Base-by-base conservation (phyloP, 73 alveolate species). In the Paraurostyla sp. region DNA sequence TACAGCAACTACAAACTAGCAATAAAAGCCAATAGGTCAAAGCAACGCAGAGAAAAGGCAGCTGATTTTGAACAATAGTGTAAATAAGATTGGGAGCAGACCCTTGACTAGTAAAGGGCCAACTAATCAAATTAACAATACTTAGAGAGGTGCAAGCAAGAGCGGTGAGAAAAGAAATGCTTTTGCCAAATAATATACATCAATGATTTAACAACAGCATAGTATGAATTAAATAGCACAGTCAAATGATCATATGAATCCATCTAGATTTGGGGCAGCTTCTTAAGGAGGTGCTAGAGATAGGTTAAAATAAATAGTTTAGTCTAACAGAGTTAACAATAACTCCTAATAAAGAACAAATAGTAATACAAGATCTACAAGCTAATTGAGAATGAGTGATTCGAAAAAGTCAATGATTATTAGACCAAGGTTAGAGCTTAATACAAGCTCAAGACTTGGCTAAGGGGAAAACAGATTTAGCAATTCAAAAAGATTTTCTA, bases 401-500 rank as follows among this genome's bases (percentile, higher is more conserved):
- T 13, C 86, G 1, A 22, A 48, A 25, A 23, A 9, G 29, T 73
- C 86, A 25, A 45, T 48, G 13, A 50, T 27, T 45, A 25, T 27
- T 16, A 49, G 33, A 46, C 65, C 71, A 42, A 30, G 25, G 33
- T 11, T 73, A 11, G 51, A 73, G 6, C 20, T 73, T 6, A 45
- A 65, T 35, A 65, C 7, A 15, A 65, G 82, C 41, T 1, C 56
- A 16, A 65, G 58, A 38, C 41, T 38, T 65, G 82, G 43, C 0
- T 30, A 65, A 38, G 13, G 41, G 32, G 82, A 65, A 2, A 65
- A 56, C 7, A 65, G 82, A 40, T 18, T 65, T 38, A 58, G 82
- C 32, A 65, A 58, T 38, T 36, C 82, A 6, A 65, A 65, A 65
- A 65, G 82, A 65, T 65, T 38, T 15, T 65, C 82, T 4, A 65